phyloP scores from a whole-genome alignment of 352 stramenopile genomes.

The Phytopythium litorale region DNA sequence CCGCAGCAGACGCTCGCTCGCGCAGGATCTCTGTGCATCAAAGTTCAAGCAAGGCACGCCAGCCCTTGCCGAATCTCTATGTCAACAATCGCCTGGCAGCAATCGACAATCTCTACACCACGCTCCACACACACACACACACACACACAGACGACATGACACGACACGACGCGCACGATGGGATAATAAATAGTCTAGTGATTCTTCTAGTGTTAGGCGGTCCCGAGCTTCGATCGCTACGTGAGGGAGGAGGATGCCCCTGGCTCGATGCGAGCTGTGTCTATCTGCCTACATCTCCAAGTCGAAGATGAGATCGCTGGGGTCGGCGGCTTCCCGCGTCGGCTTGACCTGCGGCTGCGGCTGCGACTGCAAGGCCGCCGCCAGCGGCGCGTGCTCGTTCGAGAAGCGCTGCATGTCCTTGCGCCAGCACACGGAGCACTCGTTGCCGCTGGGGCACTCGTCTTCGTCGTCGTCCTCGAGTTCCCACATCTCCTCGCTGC shows the following conservation, averaged over 20 bases:
- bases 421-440: constrained; percentile 31
- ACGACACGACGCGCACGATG: background rate
- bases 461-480: constrained; percentile 25
- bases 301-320: constrained; percentile 62
- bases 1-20: background rate
- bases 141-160: background rate
- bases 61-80: background rate
- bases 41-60: background rate
- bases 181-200: constrained; percentile 2
- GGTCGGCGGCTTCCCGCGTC: constrained; percentile 2
- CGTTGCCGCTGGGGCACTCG: constrained; percentile 39
- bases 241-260: constrained; percentile 5
- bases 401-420: constrained; percentile 7
- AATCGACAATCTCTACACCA: background rate
- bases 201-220: background rate
- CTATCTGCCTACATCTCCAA: constrained; percentile 49
- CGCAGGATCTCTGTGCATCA: background rate
- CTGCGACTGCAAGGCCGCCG: background rate
- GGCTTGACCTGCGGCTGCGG: background rate
- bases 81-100: no score
- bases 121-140: no score
- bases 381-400: constrained; percentile 1
- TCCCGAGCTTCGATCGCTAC: constrained; percentile 12
- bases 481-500: constrained; percentile 30
- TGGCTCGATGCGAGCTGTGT: background rate